Evolutionary conservation across 1,284 basidiomycete genomes (phyloP).

Genomic region (Omphalotus olearius): DNA sequence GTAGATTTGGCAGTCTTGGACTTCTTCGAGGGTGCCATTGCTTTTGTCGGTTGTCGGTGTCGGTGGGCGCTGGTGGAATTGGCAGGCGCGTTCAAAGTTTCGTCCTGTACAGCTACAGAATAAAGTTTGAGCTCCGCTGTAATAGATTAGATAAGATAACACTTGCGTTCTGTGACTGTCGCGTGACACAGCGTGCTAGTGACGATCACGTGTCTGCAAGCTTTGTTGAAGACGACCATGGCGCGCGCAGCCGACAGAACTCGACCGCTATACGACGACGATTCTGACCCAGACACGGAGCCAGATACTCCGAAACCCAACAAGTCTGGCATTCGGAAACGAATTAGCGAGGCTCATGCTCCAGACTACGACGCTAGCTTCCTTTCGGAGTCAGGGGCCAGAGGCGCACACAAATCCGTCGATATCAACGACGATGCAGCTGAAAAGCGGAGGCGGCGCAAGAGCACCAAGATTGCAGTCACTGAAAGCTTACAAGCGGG

Average conservation of each 20-base stretch:
- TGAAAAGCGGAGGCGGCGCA: constrained; percentile 71
- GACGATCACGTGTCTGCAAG: constrained; percentile 8
- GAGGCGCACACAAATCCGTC: constrained; percentile 49
- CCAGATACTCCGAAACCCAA: constrained; percentile 43
- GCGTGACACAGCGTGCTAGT: constrained; percentile 8
- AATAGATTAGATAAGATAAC: neutral
- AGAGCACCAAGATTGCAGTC: constrained; percentile 59
- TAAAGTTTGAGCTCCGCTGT: constrained; percentile 22
- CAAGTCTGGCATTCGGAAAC: constrained; percentile 46
- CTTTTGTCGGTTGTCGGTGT: constrained; percentile 14
- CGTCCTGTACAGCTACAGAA: constrained; percentile 25
- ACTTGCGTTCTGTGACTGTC: neutral
- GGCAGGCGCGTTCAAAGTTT: constrained; percentile 1
- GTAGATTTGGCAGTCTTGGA: constrained; percentile 88
- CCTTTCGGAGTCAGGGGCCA: constrained; percentile 37
- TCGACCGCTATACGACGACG: constrained; percentile 27
- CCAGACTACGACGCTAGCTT: constrained; percentile 48
- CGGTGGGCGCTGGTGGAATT: neutral
- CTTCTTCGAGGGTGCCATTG: constrained; percentile 94
- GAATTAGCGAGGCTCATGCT: constrained; percentile 52
- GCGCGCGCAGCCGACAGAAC: constrained; percentile 21
- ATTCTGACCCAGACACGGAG: constrained; percentile 41
- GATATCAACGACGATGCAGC: constrained; percentile 79
- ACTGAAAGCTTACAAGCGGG: constrained; percentile 51
- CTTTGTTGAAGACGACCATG: constrained; percentile 21